Conservation (phyloP, 2,329 filamentous ascomycete species). For the Trichoderma asperellum region DNA sequence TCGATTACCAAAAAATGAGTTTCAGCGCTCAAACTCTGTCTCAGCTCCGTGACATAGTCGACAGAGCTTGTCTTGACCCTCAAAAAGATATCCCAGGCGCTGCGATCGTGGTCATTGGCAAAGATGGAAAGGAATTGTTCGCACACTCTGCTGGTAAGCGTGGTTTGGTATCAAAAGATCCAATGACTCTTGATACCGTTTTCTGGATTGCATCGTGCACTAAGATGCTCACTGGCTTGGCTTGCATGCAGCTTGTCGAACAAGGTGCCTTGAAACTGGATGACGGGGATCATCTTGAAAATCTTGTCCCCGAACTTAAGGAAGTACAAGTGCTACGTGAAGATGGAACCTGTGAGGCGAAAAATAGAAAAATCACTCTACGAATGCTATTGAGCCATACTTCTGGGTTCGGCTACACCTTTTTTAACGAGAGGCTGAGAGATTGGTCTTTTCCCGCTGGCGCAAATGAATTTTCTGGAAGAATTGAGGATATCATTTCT, state of each 20-base stretch:
- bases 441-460: slow-evolving; percentile 14
- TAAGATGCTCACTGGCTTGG: slow-evolving; percentile 13
- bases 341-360: background rate
- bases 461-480: background rate
- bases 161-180: background rate
- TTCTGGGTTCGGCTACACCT: slow-evolving; percentile 17
- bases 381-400: slow-evolving; percentile 19
- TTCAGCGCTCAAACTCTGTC: background rate
- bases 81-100: slow-evolving; percentile 5
- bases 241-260: slow-evolving; percentile 24
- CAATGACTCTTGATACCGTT: slow-evolving; percentile 5
- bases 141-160: slow-evolving; percentile 13
- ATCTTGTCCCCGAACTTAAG: background rate
- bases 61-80: slow-evolving; percentile 1
- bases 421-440: slow-evolving; percentile 4
- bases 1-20: background rate
- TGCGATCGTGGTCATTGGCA: slow-evolving; percentile 5
- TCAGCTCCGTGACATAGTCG: background rate
- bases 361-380: slow-evolving; percentile 11
- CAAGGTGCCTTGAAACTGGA: slow-evolving; percentile 1
- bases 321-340: slow-evolving; percentile 12
- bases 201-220: slow-evolving; percentile 24
- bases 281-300: slow-evolving; percentile 9
- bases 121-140: slow-evolving; percentile 18
- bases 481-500: slow-evolving; percentile 2